These are phyloP conservation scores for Platismatia glauca DNA, from an alignment of 495 filamentous ascomycete species.

Conservation along the genomic window DNA sequence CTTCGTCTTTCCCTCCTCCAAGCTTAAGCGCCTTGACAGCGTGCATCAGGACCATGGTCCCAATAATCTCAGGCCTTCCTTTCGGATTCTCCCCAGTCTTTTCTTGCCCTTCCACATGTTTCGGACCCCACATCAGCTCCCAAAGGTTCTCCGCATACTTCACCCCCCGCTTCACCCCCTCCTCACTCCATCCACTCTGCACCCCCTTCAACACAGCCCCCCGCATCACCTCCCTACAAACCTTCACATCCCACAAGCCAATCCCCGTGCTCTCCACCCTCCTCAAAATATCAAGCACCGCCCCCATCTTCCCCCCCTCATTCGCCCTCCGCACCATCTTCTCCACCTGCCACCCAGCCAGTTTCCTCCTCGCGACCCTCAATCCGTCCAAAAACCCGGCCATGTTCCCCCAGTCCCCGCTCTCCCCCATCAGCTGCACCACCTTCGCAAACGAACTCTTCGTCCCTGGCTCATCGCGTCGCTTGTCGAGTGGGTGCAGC, in stretches of 20 bases:
- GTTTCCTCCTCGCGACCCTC: slow-evolving; percentile 12
- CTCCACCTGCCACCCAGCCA: slow-evolving; percentile 20
- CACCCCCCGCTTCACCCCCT: slow-evolving; percentile 7
- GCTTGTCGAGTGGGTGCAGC: slow-evolving; percentile 10
- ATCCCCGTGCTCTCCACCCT: slow-evolving; percentile 20
- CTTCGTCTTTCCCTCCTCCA: slow-evolving; percentile 11
- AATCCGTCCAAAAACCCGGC: slow-evolving; percentile 17
- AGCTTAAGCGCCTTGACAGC: slow-evolving; percentile 8
- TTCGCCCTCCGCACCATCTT: slow-evolving; percentile 20
- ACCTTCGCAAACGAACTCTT: slow-evolving; percentile 10
- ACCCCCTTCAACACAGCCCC: slow-evolving; percentile 13
- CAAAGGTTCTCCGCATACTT: slow-evolving; percentile 16
- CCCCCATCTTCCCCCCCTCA: slow-evolving; percentile 11
- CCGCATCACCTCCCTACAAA: slow-evolving; percentile 20
- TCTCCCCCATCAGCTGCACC: slow-evolving; percentile 17
- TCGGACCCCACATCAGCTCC: slow-evolving; percentile 19
- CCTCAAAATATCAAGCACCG: slow-evolving; percentile 13
- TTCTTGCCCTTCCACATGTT: slow-evolving; percentile 9
- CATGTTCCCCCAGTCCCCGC: slow-evolving; percentile 20
- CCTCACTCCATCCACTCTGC: slow-evolving; percentile 13
- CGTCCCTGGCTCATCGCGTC: slow-evolving; percentile 18
- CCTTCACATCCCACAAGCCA: slow-evolving; percentile 13
- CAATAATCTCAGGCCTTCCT: slow-evolving; percentile 17
- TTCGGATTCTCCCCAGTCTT: slow-evolving; percentile 12
- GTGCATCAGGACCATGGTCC: slow-evolving; percentile 18